These are phyloP conservation scores for Syncephalastrum racemosum DNA, from an alignment of 371 early-diverging fungal species.

Conservation along the genomic window DNA sequence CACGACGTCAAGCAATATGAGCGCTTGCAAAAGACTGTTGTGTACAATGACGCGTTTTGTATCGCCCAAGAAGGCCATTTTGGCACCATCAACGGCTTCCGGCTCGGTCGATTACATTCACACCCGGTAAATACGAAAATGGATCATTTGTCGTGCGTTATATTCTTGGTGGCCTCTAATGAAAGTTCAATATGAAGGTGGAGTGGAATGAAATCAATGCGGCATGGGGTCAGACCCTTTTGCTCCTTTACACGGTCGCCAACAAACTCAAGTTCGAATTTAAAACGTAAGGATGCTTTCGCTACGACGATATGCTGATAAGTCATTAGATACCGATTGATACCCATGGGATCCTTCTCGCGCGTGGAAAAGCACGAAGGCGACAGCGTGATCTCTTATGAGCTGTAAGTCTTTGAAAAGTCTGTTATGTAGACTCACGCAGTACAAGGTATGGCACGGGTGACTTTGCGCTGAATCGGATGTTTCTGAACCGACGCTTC, in stretches of 20 bases:
- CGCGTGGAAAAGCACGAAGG: conserved; percentile 83
- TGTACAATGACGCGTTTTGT: conserved; percentile 91
- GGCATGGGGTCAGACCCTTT: conserved; percentile 89
- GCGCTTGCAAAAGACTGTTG: conserved; percentile 85
- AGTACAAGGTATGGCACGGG: conserved; percentile 78
- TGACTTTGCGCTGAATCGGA: conserved; percentile 78
- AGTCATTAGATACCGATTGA: conserved; percentile 65
- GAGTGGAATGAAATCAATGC: conserved; percentile 98
- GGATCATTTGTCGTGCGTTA: background rate
- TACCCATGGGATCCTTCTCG: conserved; percentile 93
- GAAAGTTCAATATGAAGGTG: conserved; percentile 44
- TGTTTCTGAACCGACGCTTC: conserved; percentile 86
- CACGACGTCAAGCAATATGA: conserved; percentile 77
- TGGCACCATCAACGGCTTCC: conserved; percentile 92
- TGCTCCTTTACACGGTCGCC: conserved; percentile 86
- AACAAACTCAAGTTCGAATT: conserved; percentile 82
- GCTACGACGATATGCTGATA: background rate
- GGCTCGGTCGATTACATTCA: conserved; percentile 81
- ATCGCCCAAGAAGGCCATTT: conserved; percentile 85
- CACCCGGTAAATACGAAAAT: conserved; percentile 68
- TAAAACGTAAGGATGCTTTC: conserved; percentile 52
- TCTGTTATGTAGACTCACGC: background rate
- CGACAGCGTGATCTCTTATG: conserved; percentile 70
- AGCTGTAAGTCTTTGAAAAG: conserved; percentile 59
- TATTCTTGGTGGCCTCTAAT: too few relatives aligned